phyloP scores from a whole-genome alignment of 164 flowering plant genomes.

The Houttuynia cordata region DNA sequence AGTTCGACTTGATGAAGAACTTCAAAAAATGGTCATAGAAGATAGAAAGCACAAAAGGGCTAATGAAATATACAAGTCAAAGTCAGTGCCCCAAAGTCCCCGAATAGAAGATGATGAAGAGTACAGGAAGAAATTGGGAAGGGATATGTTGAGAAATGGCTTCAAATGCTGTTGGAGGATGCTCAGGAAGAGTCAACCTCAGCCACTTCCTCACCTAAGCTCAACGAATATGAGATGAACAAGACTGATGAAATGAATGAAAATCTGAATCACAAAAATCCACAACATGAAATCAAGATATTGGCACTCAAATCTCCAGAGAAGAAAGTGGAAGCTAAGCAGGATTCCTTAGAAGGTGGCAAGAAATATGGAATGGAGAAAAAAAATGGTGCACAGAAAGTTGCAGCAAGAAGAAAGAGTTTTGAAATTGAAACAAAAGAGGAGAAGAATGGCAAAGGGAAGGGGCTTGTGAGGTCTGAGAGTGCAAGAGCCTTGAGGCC shows the following conservation, averaged over 20 bases:
- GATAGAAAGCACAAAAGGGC: slow-evolving; percentile 6
- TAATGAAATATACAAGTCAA: slow-evolving; percentile 7
- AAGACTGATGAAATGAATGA: slow-evolving; percentile 28
- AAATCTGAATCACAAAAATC: slow-evolving; percentile 33
- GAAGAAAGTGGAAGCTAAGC: neutral
- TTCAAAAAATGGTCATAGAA: slow-evolving; percentile 26
- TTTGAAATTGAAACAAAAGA: slow-evolving; percentile 27
- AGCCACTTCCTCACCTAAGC: slow-evolving; percentile 8
- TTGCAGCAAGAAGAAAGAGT: slow-evolving; percentile 21
- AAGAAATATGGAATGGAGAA: slow-evolving; percentile 11
- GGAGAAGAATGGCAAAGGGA: slow-evolving; percentile 31
- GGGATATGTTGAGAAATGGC: slow-evolving; percentile 96
- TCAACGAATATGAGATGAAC: slow-evolving; percentile 14
- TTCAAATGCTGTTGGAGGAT: slow-evolving; percentile 59
- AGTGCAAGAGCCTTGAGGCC: slow-evolving; percentile 58
- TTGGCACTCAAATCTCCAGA: slow-evolving; percentile 13
- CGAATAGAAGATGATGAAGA: slow-evolving; percentile 71
- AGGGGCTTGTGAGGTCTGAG: slow-evolving; percentile 45
- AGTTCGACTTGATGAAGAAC: slow-evolving; percentile 20
- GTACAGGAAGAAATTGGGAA: slow-evolving; percentile 65
- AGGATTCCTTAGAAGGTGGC: neutral
- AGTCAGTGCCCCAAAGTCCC: slow-evolving; percentile 22
- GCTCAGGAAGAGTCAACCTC: slow-evolving; percentile 18
- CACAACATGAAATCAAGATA: slow-evolving; percentile 23
- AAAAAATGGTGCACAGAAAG: slow-evolving; percentile 7